Conservation (phyloP, 495 filamentous ascomycete species). For the Neurospora hispaniola region DNA sequence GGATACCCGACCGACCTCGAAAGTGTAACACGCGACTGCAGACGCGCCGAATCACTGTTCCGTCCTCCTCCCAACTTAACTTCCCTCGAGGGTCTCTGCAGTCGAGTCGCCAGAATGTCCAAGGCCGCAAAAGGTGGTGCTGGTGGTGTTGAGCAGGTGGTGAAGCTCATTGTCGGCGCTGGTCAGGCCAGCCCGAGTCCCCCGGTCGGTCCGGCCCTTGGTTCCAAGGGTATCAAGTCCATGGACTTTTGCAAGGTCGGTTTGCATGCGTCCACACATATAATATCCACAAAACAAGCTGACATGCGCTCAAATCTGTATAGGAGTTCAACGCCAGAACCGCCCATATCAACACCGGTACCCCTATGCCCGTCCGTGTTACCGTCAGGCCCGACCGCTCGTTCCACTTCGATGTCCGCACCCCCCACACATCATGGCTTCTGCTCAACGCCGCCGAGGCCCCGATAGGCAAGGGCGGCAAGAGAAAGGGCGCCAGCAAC, state of each 20-base stretch:
- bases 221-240: constrained; percentile 95
- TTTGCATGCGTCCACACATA: background rate
- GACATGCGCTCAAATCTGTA: background rate
- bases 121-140: constrained; percentile 55
- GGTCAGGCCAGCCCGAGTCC: constrained; percentile 94
- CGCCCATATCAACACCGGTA: constrained; percentile 68
- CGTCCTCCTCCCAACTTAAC: background rate
- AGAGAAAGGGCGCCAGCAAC: constrained; percentile 64
- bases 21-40: background rate
- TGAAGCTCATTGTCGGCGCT: constrained; percentile 96
- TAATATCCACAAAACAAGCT: background rate
- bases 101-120: constrained; percentile 52
- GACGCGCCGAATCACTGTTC: background rate
- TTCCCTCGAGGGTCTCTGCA: background rate
- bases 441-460: constrained; percentile 76
- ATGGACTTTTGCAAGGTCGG: constrained; percentile 99
- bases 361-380: constrained; percentile 80
- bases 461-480: constrained; percentile 58
- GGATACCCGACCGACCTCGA: background rate
- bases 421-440: constrained; percentile 81
- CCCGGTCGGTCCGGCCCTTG: constrained; percentile 93
- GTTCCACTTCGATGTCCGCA: constrained; percentile 88
- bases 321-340: constrained; percentile 98
- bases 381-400: constrained; percentile 88
- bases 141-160: constrained; percentile 57